Evolutionary conservation across 2,329 filamentous ascomycete genomes (phyloP).

Genomic region (Microcyclospora pomicola): DNA sequence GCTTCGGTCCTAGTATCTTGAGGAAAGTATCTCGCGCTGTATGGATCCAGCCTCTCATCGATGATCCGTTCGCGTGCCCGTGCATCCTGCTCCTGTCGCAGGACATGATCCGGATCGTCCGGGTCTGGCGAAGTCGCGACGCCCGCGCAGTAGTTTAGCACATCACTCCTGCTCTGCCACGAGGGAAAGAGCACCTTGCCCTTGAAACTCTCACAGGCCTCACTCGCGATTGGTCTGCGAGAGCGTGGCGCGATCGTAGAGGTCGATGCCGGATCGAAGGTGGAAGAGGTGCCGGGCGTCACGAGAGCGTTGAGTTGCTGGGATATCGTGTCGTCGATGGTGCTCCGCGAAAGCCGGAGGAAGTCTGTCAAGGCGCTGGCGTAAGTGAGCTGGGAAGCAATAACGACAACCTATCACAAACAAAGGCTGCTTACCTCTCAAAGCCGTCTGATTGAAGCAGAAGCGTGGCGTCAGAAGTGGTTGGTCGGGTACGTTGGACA

Average conservation of each 20-base stretch:
- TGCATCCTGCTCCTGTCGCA: slow-evolving; percentile 56
- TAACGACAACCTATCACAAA: not conserved
- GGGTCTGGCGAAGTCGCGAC: slow-evolving; percentile 82
- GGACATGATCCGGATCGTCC: slow-evolving; percentile 62
- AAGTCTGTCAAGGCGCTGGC: slow-evolving; percentile 51
- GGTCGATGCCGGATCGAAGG: slow-evolving; percentile 72
- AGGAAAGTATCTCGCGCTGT: slow-evolving; percentile 70
- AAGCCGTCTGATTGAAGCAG: slow-evolving; percentile 38
- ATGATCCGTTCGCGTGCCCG: slow-evolving; percentile 60
- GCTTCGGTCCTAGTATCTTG: slow-evolving; percentile 67
- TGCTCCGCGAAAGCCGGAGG: slow-evolving; percentile 66
- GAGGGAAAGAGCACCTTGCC: slow-evolving; percentile 69
- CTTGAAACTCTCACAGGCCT: slow-evolving; percentile 59
- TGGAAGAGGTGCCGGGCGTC: slow-evolving; percentile 49
- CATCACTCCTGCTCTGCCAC: slow-evolving; percentile 71
- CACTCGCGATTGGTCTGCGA: slow-evolving; percentile 41
- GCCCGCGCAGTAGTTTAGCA: slow-evolving; percentile 76
- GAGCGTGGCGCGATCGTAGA: slow-evolving; percentile 43
- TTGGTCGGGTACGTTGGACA: slow-evolving; percentile 29
- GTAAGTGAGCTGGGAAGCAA: slow-evolving; percentile 13
- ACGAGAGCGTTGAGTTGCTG: slow-evolving; percentile 85
- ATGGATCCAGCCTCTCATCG: slow-evolving; percentile 83
- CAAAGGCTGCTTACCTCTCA: slow-evolving; percentile 28
- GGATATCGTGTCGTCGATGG: slow-evolving; percentile 84
- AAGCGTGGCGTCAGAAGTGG: slow-evolving; percentile 34